A percentile compares a stretch with the other conserved stretches of the same genome.
Conservation (phyloP, 495 filamentous ascomycete species). For the Trichoderma erinaceum region DNA sequence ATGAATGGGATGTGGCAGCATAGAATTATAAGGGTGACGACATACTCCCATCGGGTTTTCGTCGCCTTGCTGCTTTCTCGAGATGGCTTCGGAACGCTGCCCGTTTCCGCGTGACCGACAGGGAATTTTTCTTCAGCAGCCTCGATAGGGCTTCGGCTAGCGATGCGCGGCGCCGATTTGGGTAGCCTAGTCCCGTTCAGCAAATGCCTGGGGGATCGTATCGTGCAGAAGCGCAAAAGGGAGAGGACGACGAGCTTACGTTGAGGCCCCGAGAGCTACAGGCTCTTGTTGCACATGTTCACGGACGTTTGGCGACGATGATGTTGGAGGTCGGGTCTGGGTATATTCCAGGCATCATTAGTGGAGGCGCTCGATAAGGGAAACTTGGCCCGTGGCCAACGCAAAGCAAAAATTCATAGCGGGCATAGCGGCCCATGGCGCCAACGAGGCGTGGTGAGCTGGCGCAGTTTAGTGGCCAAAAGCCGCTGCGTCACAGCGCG, state of each 20-base stretch:
- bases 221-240: background rate
- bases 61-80: background rate
- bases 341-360: constrained; percentile 7
- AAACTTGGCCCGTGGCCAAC: constrained; percentile 1
- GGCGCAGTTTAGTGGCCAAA: background rate
- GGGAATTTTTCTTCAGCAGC: constrained; percentile 1
- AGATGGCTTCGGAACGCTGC: background rate
- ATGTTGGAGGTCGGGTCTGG: background rate
- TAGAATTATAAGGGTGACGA: background rate
- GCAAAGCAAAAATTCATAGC: background rate
- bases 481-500: constrained; percentile 7
- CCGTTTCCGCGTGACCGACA: background rate
- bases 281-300: background rate
- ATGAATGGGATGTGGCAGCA: background rate
- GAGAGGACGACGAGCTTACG: background rate
- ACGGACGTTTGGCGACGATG: background rate
- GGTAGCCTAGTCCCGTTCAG: background rate
- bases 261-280: constrained; percentile 1
- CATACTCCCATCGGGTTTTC: background rate
- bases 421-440: constrained; percentile 1
- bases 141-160: background rate
- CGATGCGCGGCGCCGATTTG: constrained; percentile 1
- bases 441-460: background rate
- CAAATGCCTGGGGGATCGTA: background rate
- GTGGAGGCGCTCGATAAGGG: background rate